A percentile compares a stretch with the other conserved stretches of the same genome.
phyloP scores from a whole-genome alignment of 1,139 yeast species.

The Sugiyamaella novakii region DNA sequence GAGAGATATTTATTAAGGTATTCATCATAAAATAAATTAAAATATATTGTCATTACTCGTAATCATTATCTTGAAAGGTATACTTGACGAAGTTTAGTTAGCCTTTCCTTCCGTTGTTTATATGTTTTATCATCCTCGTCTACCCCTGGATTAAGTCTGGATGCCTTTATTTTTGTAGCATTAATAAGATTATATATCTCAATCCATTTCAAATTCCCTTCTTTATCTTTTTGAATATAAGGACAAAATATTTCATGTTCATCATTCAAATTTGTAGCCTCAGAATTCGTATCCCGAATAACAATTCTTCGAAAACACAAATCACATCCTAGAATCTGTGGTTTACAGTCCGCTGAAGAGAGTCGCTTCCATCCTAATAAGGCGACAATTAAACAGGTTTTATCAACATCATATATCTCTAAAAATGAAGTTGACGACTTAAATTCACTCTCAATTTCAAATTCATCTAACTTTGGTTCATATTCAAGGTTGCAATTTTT shows the following conservation, averaged over 20 bases:
- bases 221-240: conserved; percentile 15
- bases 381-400: conserved; percentile 17
- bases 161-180: background rate
- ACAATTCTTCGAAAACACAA: conserved; percentile 27
- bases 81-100: conserved; percentile 9
- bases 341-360: conserved; percentile 2
- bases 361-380: conserved; percentile 27
- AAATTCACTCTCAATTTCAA: background rate
- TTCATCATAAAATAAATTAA: no score
- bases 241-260: conserved; percentile 29
- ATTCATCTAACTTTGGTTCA: conserved; percentile 10
- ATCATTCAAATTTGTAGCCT: conserved; percentile 16
- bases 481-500: conserved; percentile 2
- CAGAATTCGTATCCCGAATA: conserved; percentile 4
- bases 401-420: conserved; percentile 10
- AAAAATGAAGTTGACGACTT: conserved; percentile 1
- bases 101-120: conserved; percentile 7
- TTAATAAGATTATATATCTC: conserved; percentile 16
- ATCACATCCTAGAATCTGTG: conserved; percentile 23
- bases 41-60: no score
- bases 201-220: conserved; percentile 19
- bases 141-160: background rate
- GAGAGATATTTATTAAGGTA: no score
- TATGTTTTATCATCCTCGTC: background rate
- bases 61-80: conserved; percentile 1